A percentile compares a stretch with the other conserved stretches of the same genome.
phyloP scores from a whole-genome alignment of 768 basidiomycete species.

The Tylopilus sp. region DNA sequence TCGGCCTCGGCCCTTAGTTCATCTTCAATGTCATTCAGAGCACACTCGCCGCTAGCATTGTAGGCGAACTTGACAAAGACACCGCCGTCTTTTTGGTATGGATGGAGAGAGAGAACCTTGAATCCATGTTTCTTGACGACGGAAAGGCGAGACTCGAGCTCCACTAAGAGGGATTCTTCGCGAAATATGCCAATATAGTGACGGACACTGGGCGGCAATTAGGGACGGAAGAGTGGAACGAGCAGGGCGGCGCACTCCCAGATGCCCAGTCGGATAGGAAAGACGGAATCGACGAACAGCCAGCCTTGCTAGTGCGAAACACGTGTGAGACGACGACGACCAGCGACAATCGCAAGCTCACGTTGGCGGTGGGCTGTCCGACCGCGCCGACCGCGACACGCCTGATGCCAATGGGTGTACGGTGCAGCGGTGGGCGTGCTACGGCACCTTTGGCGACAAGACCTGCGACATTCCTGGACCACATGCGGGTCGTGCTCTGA shows the following conservation, averaged over 20 bases:
- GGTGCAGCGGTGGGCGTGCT: not conserved
- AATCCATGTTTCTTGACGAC: conserved; percentile 55
- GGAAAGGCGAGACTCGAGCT: conserved; percentile 47
- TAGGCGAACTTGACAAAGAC: conserved; percentile 78
- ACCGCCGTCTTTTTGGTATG: conserved; percentile 78
- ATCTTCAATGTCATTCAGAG: conserved; percentile 47
- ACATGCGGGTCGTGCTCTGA: conserved; percentile 11
- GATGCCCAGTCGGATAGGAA: conserved; percentile 64
- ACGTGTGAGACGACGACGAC: conserved; percentile 5
- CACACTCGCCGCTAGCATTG: conserved; percentile 32
- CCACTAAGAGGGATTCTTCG: conserved; percentile 52
- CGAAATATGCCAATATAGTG: conserved; percentile 60
- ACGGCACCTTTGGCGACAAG: not conserved
- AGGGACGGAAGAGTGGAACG: not conserved
- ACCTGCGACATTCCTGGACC: conserved; percentile 10
- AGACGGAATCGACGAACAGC: conserved; percentile 75
- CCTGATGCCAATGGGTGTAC: not conserved
- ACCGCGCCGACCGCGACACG: conserved; percentile 8
- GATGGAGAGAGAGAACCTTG: conserved; percentile 58
- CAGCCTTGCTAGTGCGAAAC: conserved; percentile 44
- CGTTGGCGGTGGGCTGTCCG: conserved; percentile 7
- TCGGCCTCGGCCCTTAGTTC: conserved; percentile 42
- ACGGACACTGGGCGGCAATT: conserved; percentile 48
- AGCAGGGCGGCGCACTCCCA: conserved; percentile 58
- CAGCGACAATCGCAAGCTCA: conserved; percentile 15